Evolutionary conservation across 2,329 filamentous ascomycete genomes (phyloP).

Genomic region (Achaetomium macrosporum): DNA sequence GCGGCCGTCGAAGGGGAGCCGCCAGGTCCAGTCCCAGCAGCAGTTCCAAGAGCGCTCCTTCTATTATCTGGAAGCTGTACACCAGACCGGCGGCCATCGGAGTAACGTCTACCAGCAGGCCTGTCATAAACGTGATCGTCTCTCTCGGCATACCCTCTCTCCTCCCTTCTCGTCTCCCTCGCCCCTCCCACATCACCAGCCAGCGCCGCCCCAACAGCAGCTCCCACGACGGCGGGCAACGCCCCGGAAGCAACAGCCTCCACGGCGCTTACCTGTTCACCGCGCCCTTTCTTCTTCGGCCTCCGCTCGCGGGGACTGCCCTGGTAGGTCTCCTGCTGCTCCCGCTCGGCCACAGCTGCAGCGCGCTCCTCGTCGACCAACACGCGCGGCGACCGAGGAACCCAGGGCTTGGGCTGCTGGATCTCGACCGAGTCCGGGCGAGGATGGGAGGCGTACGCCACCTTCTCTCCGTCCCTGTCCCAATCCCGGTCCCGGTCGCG

Average conservation of each 20-base stretch:
- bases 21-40: not conserved
- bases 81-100: conserved; percentile 8
- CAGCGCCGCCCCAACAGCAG: conserved; percentile 5
- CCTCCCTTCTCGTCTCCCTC: conserved; percentile 9
- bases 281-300: conserved; percentile 23
- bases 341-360: conserved; percentile 17
- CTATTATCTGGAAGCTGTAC: not conserved
- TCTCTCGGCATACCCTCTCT: not conserved
- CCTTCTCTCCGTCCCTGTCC: not conserved
- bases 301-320: conserved; percentile 15
- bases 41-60: too few relatives aligned
- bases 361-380: conserved; percentile 47
- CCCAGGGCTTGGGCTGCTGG: conserved; percentile 78
- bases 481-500: conserved; percentile 1
- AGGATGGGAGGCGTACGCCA: conserved; percentile 26
- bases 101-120: conserved; percentile 7
- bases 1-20: not conserved
- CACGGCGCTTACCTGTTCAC: conserved; percentile 16
- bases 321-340: not conserved
- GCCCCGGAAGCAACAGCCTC: conserved; percentile 13
- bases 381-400: conserved; percentile 63
- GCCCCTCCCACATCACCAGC: not conserved
- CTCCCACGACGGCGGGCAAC: conserved; percentile 13
- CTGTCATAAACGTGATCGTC: conserved; percentile 3
- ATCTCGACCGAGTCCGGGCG: conserved; percentile 58